A percentile compares a stretch with the other conserved stretches of the same genome.
phyloP scores from a whole-genome alignment of 2,329 filamentous ascomycete genomes.

The Phialophora chinensis region DNA sequence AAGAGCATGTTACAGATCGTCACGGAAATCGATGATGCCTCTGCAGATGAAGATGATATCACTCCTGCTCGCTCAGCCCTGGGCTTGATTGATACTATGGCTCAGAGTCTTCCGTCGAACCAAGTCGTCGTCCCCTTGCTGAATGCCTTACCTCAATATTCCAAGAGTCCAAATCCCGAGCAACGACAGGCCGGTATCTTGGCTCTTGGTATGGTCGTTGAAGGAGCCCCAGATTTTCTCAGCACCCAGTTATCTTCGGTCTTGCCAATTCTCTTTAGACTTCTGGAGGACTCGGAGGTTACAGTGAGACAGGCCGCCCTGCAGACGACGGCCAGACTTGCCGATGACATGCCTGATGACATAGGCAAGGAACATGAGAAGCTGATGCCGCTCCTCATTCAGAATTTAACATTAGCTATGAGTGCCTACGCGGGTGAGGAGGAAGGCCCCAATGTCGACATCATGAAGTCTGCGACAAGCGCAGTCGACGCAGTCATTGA shows the following conservation, averaged over 20 bases:
- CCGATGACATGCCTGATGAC: constrained; percentile 91
- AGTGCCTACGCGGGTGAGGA: constrained; percentile 68
- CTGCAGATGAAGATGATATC: constrained; percentile 78
- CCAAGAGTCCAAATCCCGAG: constrained; percentile 73
- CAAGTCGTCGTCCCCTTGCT: constrained; percentile 94
- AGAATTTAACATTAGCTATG: constrained; percentile 85
- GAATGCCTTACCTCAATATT: constrained; percentile 82
- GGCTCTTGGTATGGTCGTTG: constrained; percentile 89
- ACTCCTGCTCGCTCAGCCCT: constrained; percentile 85
- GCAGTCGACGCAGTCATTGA: constrained; percentile 91
- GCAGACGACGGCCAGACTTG: constrained; percentile 84
- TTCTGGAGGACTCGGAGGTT: constrained; percentile 81
- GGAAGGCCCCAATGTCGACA: constrained; percentile 77
- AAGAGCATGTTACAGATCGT: constrained; percentile 86
- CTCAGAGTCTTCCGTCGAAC: constrained; percentile 85
- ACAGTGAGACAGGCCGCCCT: constrained; percentile 86
- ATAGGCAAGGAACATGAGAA: constrained; percentile 82
- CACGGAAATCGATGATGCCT: constrained; percentile 72
- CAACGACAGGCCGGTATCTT: constrained; percentile 90
- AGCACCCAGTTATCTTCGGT: constrained; percentile 87
- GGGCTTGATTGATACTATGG: constrained; percentile 84
- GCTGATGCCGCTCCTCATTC: constrained; percentile 81
- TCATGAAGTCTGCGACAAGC: constrained; percentile 87
- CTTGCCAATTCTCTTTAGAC: constrained; percentile 80
- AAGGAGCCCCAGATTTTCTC: constrained; percentile 96